A percentile compares a stretch with the other conserved stretches of the same genome.
phyloP scores from a whole-genome alignment of 1,284 basidiomycete species.

The Malassezia pachydermatis region DNA sequence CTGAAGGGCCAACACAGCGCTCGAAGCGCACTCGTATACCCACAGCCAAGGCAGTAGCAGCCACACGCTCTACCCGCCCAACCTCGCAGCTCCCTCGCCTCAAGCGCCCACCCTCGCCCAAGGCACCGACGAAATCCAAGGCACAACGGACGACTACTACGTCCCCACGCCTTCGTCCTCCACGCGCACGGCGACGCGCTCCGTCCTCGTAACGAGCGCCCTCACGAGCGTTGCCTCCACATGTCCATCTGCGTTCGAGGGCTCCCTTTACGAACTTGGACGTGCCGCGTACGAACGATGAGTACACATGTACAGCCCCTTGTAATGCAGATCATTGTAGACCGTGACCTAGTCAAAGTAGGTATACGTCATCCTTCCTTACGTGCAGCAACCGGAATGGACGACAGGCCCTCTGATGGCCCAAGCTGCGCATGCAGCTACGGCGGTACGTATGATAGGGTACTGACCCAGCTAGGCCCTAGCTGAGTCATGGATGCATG shows the following conservation, averaged over 20 bases:
- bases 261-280: neutral
- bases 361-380: neutral
- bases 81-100: too few relatives aligned
- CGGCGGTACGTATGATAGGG: constrained; percentile 39
- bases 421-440: constrained; percentile 55
- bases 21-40: too few relatives aligned
- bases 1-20: too few relatives aligned
- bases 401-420: constrained; percentile 56
- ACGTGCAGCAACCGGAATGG: constrained; percentile 53
- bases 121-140: too few relatives aligned
- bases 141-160: too few relatives aligned
- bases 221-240: neutral
- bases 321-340: constrained; percentile 46
- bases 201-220: neutral
- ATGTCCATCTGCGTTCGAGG: neutral
- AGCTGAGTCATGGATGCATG: neutral
- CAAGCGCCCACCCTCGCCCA: too few relatives aligned
- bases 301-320: too few relatives aligned
- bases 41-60: too few relatives aligned
- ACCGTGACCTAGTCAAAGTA: constrained; percentile 21
- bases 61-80: too few relatives aligned
- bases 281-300: too few relatives aligned
- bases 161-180: too few relatives aligned
- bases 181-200: too few relatives aligned
- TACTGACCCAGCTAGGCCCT: constrained; percentile 5